Base-by-base conservation (phyloP, 306 rosid genomes). In the Glycyrrhiza uralensis region DNA sequence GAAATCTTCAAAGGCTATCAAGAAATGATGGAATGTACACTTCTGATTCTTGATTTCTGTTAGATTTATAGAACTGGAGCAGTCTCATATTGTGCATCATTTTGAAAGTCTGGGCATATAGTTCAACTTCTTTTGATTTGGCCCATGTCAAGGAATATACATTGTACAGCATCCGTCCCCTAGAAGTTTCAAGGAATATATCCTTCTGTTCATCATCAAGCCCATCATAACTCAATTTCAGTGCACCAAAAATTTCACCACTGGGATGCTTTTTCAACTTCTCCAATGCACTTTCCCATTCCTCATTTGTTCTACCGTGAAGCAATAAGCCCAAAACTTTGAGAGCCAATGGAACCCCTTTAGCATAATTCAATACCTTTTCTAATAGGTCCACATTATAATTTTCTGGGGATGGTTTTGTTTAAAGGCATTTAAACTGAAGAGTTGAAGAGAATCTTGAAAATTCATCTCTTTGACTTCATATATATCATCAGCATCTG, bases 311-410 rank as follows among this genome's bases (percentile, higher is more conserved):
- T 42, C 55, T 82, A 0, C 3, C 41, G 9, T 11, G 4, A 32
- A 85, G 66, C 10, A 59, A 9, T 4, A 32, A 41, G 4, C 86
- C 89, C 58, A 84, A 76, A 67, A 80, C 74, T 41, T 33, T n/a
- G 18, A 84, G 67, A 39, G 58, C 75, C 19, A 76, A 38, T 5
- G 87, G 87, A 76, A 66, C 22, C 7, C 87, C 78, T 26, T 30
- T 12, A 3, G 80, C 68, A 73, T 77, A 72, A 4, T 12, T 14
- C 6, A 80, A 22, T 0, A 42, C 67, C 76, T 42, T 13, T 35
- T 20, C 11, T 2, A 69, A 23, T 5, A 80, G 12, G 9, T 35
- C 12, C 26, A 9, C 0, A 13, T n/a, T n/a, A n/a, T 12, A 72
- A 23, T 2, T 33, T 20, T 47, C 42, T 7, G 0, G 1, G 81